Conservation (phyloP, 108 stramenopile species). For the Nitzschia inconspicua region DNA sequence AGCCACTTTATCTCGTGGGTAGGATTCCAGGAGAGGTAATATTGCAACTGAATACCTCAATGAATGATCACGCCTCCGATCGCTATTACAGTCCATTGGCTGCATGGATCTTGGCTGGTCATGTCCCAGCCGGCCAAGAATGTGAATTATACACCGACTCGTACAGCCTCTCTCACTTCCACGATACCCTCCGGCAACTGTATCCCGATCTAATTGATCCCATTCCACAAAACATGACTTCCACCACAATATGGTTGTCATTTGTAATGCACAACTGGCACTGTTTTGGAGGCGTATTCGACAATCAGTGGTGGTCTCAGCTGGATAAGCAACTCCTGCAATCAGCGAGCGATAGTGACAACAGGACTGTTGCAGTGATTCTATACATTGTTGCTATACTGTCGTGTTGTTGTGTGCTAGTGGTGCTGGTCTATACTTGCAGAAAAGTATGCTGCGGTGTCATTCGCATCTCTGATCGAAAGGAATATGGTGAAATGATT, state of each 20-base stretch:
- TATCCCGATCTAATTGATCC: background rate
- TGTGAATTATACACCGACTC: constrained; percentile 16
- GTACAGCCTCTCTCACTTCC: background rate
- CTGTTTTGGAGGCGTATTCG: too few species aligned
- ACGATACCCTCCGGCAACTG: background rate
- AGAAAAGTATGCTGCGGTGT: too few species aligned
- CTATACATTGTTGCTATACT: too few species aligned
- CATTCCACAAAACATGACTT: background rate
- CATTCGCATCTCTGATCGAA: too few species aligned
- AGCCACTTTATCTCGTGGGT: constrained; percentile 29
- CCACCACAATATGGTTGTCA: constrained; percentile 10
- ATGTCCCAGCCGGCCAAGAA: background rate
- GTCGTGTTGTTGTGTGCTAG: too few species aligned
- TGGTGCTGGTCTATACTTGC: too few species aligned
- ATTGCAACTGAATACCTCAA: background rate
- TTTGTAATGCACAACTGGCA: constrained; percentile 12
- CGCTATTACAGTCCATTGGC: background rate
- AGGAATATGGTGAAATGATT: too few species aligned
- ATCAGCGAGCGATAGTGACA: too few species aligned
- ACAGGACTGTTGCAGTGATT: too few species aligned
- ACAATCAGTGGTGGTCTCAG: too few species aligned
- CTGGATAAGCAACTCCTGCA: too few species aligned
- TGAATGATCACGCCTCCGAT: background rate
- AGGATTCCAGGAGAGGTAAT: constrained; percentile 2
- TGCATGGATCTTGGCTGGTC: constrained; percentile 9